Conservation (phyloP, 306 rosid species). For the Castanea mollissima region DNA sequence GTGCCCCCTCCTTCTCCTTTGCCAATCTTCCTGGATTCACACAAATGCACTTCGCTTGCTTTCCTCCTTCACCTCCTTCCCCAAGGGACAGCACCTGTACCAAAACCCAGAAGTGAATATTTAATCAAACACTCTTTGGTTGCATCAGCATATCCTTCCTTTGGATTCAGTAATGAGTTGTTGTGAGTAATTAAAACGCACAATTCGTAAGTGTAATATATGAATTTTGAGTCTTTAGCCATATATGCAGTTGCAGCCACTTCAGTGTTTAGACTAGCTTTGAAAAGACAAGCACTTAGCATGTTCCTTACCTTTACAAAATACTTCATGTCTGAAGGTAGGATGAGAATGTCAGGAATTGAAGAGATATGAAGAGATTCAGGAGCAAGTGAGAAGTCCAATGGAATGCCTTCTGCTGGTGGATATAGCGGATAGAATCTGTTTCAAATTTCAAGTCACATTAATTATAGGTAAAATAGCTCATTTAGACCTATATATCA, state of each 20-base stretch:
- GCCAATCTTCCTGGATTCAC: constrained; percentile 90
- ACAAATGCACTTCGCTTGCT: constrained; percentile 55
- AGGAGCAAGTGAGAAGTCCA: constrained; percentile 83
- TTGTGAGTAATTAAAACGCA: not conserved
- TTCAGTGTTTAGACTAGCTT: not conserved
- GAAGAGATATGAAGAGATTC: constrained; percentile 71
- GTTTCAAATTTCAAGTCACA: constrained; percentile 23
- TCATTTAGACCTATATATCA: constrained; percentile 10
- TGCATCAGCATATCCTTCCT: not conserved
- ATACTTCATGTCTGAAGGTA: constrained; percentile 84
- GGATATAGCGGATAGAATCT: constrained; percentile 97
- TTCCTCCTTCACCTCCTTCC: constrained; percentile 44
- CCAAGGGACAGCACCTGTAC: constrained; percentile 56
- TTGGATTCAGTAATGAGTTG: not conserved
- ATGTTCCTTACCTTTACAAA: constrained; percentile 66
- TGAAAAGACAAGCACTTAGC: not conserved
- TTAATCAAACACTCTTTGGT: not conserved
- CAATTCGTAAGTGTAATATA: not conserved
- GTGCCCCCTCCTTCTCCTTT: constrained; percentile 97
- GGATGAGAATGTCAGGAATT: constrained; percentile 80
- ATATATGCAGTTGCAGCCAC: not conserved
- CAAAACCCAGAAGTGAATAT: constrained; percentile 1
- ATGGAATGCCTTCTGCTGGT: constrained; percentile 78
- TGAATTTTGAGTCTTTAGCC: not conserved
- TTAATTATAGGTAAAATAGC: constrained; percentile 13